Conservation (phyloP, 768 basidiomycete genomes). For the Termitomyces sp. region DNA sequence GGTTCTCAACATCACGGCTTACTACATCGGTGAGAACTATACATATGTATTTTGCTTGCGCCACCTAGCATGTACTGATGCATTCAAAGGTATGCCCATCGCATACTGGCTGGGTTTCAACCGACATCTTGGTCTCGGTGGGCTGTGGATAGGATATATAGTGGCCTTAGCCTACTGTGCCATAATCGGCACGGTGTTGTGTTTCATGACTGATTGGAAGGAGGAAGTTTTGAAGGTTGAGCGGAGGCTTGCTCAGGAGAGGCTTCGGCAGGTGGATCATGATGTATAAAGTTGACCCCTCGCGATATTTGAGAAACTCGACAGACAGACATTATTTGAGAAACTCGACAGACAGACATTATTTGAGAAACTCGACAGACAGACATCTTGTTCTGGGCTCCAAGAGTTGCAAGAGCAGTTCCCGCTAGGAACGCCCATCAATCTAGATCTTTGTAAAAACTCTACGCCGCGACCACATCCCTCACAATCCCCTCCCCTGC, state of each 20-base stretch:
- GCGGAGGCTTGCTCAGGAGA: slow-evolving; percentile 4
- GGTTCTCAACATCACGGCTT: background rate
- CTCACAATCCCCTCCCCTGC: background rate
- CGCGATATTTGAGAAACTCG: background rate
- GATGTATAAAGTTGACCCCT: no score
- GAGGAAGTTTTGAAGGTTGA: slow-evolving; percentile 44
- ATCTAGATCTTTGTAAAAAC: background rate
- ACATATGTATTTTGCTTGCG: no score
- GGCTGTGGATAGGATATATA: slow-evolving; percentile 67
- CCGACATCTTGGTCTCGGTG: slow-evolving; percentile 38
- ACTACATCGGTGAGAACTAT: slow-evolving; percentile 8
- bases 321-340: no score
- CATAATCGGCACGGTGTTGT: slow-evolving; percentile 34
- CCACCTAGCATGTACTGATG: background rate
- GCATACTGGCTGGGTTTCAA: slow-evolving; percentile 57
- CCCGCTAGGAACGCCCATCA: no score
- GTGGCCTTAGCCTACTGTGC: slow-evolving; percentile 38
- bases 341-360: no score
- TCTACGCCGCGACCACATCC: background rate
- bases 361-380: background rate
- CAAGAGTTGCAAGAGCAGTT: no score
- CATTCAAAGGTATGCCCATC: slow-evolving; percentile 48
- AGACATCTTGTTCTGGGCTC: no score
- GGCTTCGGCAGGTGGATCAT: background rate
- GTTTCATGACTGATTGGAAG: slow-evolving; percentile 46